Evolutionary conservation across 306 rosid species (phyloP).

Genomic region (Malus asiatica): DNA sequence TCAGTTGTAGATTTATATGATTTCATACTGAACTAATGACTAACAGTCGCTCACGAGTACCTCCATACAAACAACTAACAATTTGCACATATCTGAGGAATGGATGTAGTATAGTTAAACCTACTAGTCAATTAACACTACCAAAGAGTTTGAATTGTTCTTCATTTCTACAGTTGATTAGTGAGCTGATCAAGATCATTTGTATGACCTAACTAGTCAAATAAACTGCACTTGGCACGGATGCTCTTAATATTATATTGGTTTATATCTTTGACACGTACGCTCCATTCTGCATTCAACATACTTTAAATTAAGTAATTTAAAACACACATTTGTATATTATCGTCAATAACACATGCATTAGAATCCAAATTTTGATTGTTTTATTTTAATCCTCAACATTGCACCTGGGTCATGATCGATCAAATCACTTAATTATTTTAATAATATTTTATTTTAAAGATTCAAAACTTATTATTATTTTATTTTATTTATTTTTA

Average conservation of each 20-base stretch:
- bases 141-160: not conserved
- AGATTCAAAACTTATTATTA: too few species aligned
- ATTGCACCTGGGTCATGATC: not conserved
- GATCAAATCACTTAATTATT: not conserved
- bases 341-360: not conserved
- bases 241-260: not conserved
- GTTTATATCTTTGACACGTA: not conserved
- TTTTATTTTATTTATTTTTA: too few species aligned
- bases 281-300: not conserved
- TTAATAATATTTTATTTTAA: too few species aligned
- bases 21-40: not conserved
- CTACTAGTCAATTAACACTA: not conserved
- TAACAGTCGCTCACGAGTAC: not conserved
- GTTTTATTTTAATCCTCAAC: not conserved
- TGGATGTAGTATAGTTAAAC: too few species aligned
- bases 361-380: not conserved
- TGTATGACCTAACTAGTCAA: not conserved
- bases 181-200: not conserved
- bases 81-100: too few species aligned
- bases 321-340: not conserved
- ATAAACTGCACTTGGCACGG: not conserved
- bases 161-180: not conserved
- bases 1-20: not conserved
- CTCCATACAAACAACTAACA: too few species aligned
- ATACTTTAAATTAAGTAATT: not conserved